Evolutionary conservation across 2,329 filamentous ascomycete genomes (phyloP).

Genomic region (Huntiella omanensis): DNA sequence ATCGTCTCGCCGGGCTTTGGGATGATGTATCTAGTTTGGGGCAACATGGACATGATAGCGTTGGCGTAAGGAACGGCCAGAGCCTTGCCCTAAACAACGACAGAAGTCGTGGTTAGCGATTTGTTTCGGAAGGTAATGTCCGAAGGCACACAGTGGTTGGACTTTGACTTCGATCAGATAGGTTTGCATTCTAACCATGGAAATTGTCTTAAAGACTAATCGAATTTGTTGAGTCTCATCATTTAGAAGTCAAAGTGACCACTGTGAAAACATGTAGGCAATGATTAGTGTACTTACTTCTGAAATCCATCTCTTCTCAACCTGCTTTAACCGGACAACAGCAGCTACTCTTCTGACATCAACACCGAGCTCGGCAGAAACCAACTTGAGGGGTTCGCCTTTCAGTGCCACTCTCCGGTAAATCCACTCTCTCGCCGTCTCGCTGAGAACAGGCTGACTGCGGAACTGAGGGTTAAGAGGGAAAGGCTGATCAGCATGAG

Average conservation of each 20-base stretch:
- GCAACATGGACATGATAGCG: conserved; percentile 65
- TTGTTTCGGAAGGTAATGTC: background rate
- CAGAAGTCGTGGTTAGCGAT: background rate
- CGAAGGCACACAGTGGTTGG: conserved; percentile 8
- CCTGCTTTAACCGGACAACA: conserved; percentile 65
- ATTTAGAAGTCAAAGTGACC: conserved; percentile 16
- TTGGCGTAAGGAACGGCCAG: conserved; percentile 59
- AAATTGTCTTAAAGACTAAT: conserved; percentile 99
- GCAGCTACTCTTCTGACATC: conserved; percentile 73
- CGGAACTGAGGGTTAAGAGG: conserved; percentile 54
- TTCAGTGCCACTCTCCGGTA: conserved; percentile 47
- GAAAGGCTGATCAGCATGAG: conserved; percentile 38
- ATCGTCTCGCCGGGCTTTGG: background rate
- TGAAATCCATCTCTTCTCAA: conserved; percentile 59
- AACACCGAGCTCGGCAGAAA: conserved; percentile 59
- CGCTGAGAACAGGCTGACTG: conserved; percentile 55
- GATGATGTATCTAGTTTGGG: conserved; percentile 35
- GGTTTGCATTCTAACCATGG: conserved; percentile 75
- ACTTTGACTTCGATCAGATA: conserved; percentile 38
- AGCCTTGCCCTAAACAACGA: conserved; percentile 43
- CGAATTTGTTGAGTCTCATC: conserved; percentile 56
- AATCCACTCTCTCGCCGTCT: conserved; percentile 53
- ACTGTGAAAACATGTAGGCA: conserved; percentile 1
- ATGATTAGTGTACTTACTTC: conserved; percentile 40
- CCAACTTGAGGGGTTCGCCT: conserved; percentile 51